These are phyloP conservation scores for Acanthamoeba sp. DNA, from an alignment of 208 protist species.

Conservation along the genomic window DNA sequence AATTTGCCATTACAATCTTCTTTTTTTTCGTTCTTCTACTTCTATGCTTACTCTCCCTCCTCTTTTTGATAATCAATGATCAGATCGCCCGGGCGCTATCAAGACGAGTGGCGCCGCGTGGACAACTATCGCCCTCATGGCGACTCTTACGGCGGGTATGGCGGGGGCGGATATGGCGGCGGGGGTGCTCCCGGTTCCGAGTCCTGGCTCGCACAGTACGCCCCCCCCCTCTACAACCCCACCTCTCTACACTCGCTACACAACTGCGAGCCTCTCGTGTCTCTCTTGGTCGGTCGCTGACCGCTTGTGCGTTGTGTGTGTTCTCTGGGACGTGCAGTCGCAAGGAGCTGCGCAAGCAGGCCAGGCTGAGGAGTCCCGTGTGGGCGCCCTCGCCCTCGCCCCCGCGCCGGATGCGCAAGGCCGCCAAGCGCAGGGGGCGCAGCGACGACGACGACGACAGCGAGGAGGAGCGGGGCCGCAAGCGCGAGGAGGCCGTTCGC, in stretches of 20 bases:
- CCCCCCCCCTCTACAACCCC: background rate
- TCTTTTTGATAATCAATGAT: background rate
- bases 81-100: background rate
- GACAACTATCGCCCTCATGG: background rate
- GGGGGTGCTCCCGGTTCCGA: background rate
- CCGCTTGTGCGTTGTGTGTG: too few relatives aligned
- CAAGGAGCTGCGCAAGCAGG: constrained; percentile 8
- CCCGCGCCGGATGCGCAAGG: background rate
- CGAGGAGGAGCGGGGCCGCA: background rate
- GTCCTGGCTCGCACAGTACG: background rate
- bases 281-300: too few relatives aligned
- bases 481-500: background rate
- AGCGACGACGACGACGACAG: background rate
- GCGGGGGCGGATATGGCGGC: too few relatives aligned
- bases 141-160: background rate
- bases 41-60: background rate
- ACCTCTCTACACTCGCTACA: background rate
- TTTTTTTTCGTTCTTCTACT: background rate
- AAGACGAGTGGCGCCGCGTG: background rate
- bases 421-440: background rate
- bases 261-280: too few relatives aligned
- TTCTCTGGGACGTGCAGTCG: background rate
- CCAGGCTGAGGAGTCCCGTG: constrained; percentile 26
- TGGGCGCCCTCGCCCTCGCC: background rate
- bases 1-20: too few relatives aligned